Evolutionary conservation across 2,329 filamentous ascomycete genomes (phyloP).

Genomic region (Paracamarosporium sp.): DNA sequence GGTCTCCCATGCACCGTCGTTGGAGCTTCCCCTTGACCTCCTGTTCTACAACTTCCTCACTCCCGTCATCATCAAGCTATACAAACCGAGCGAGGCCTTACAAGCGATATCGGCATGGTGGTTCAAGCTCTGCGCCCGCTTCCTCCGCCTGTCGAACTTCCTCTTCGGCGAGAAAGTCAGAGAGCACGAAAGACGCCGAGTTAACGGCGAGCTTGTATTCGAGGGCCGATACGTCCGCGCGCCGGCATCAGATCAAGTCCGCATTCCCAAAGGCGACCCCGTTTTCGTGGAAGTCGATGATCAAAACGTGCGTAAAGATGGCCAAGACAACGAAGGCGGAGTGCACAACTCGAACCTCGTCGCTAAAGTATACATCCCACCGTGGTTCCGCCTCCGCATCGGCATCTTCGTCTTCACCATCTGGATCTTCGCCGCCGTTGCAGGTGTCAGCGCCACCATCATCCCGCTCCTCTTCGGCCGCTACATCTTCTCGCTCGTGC

Average conservation of each 20-base stretch:
- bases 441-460: slow-evolving; percentile 84
- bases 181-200: slow-evolving; percentile 80
- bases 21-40: slow-evolving; percentile 93
- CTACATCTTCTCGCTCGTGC: slow-evolving; percentile 73
- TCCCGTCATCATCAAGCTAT: slow-evolving; percentile 81
- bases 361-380: slow-evolving; percentile 74
- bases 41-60: slow-evolving; percentile 97
- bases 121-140: slow-evolving; percentile 85
- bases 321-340: slow-evolving; percentile 50
- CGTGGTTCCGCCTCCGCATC: slow-evolving; percentile 80
- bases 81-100: slow-evolving; percentile 84
- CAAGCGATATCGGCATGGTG: slow-evolving; percentile 93
- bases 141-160: slow-evolving; percentile 85
- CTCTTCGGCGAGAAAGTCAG: slow-evolving; percentile 82
- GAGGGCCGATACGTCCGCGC: slow-evolving; percentile 87
- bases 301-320: slow-evolving; percentile 69
- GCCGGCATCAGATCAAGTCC: slow-evolving; percentile 94
- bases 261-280: slow-evolving; percentile 81
- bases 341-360: slow-evolving; percentile 53
- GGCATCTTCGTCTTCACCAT: slow-evolving; percentile 86
- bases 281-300: slow-evolving; percentile 83
- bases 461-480: slow-evolving; percentile 86
- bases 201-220: slow-evolving; percentile 61
- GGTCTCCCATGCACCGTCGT: slow-evolving; percentile 87
- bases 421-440: slow-evolving; percentile 90